Base-by-base conservation (phyloP, 768 basidiomycete genomes). In the Boletus edulis region DNA sequence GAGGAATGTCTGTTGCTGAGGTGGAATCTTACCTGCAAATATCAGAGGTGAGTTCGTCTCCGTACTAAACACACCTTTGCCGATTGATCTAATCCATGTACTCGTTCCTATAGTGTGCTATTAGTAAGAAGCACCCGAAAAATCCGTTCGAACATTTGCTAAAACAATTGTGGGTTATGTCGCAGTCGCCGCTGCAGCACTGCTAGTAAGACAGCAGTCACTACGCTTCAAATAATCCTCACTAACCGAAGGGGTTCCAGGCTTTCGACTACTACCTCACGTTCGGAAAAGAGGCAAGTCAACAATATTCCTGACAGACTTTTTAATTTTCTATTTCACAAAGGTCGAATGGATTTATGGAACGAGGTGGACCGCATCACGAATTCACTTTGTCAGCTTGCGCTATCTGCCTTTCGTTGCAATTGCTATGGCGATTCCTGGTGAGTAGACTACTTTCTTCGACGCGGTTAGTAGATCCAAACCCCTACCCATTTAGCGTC, bases 361-460 rank as follows among this genome's bases (percentile, higher is more conserved):
- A 35, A 55, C 57, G 17, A 54, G 18, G 39, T 66, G 62, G 65
- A 57, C 57, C 18, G 40, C 49, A 3, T 44, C 44, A 51, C 51
- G 65, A 52, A 47, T 67, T 6, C 57, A 58, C 18, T 66, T 67
- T 49, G 15, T 49, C 15, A 20, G 45, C n/a, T 59, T 41, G 32
- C 66, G 65, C 18, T 67, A 66, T 56, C 41, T 66, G 4, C 65
- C 66, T 9, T 59, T 67, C 7, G 34, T 56, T 27, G 56, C 50
- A 12, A 44, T 65, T 8, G 44, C 45, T 7, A 42, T 67, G 55
- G 57, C 54, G 12, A 50, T 62, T 43, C 37, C 54, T 8, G 51
- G 62, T 62, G 31, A 11, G 57, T 40, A 15, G 22, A 22, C 22
- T 22, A 22, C 18, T 15, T 27, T 39, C 20, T 38, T 24, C 6